These are phyloP conservation scores for Phytopythium chamaehyphon DNA, from an alignment of 352 stramenopile genomes.

Conservation along the genomic window DNA sequence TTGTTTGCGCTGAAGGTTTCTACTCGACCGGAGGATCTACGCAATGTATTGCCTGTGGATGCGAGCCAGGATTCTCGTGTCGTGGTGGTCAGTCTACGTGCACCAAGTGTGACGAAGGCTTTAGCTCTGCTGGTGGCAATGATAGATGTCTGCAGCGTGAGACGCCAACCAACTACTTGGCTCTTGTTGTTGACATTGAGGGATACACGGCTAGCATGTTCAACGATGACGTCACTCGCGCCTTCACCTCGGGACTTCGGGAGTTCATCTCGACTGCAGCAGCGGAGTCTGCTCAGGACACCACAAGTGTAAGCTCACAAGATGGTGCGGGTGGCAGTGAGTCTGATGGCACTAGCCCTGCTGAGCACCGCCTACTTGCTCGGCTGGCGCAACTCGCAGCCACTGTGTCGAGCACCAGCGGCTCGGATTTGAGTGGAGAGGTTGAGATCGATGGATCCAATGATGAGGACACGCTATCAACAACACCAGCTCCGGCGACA, in stretches of 20 bases:
- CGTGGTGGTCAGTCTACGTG: slow-evolving; percentile 24
- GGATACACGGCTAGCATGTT: slow-evolving; percentile 44
- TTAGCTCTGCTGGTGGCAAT: slow-evolving; percentile 20
- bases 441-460: not conserved
- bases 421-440: not conserved
- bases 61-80: slow-evolving; percentile 25
- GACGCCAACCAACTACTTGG: slow-evolving; percentile 24
- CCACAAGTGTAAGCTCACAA: not conserved
- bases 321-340: not conserved
- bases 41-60: slow-evolving; percentile 40
- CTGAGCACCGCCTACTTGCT: not conserved
- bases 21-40: slow-evolving; percentile 45
- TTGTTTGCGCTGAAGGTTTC: slow-evolving; percentile 35
- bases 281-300: not conserved
- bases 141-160: slow-evolving; percentile 24
- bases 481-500: not conserved
- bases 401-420: slow-evolving; percentile 1
- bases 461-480: not conserved
- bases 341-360: not conserved
- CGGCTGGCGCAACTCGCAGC: slow-evolving; percentile 2
- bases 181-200: slow-evolving; percentile 35
- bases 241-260: slow-evolving; percentile 28
- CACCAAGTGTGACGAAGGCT: slow-evolving; percentile 16
- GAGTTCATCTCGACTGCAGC: slow-evolving; percentile 24
- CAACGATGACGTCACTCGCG: slow-evolving; percentile 25